Evolutionary conservation across 768 basidiomycete genomes (phyloP), one percentile per base, ranked within the genome.

Genomic region (Podaxis sp.): DNA sequence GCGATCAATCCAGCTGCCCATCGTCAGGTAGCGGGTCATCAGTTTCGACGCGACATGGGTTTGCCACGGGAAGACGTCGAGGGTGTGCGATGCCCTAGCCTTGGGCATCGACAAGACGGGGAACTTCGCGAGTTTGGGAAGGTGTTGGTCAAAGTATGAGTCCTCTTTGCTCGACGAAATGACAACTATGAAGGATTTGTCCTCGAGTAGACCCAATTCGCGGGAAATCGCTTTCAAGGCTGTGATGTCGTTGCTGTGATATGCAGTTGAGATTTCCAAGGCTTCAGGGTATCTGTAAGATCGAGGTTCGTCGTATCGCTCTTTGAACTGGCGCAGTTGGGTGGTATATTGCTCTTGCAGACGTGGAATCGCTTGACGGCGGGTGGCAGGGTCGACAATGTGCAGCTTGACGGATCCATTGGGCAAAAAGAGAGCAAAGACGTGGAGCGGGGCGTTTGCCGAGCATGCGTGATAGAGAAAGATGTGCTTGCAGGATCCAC

Each of bases 1-100:
- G 24, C 89, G 83, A 68, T 93, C 88, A 46, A 98, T 74, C 92
- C 93, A 96, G 2, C 76, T 66, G 0, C 93, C 91, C 43, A 93
- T 74, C 38, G 80, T 79, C 22, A 98, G 78, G 71, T 94, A 98
- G 38, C 94, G 90, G 24, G 77, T 82, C 59, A 97, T 73, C 88
- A 98, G 90, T 72, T 91, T 93, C 65, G 87, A 80, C 0, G 87
- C 86, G 19, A 94, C 90, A 66, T 90, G 85, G 0, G 83, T 77
- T 66, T 98, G 91, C 96, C 96, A 98, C 9, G 90, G 90, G 69
- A 97, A 91, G 47, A 91, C 83, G 61, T 93, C 91, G 22, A 91
- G 80, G 6, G 85, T 84, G 73, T 89, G 93, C n/a, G 83, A 80
- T 38, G 73, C 80, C 76, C 81, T 90, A n/a, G 87, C 81, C 76